phyloP scores from a whole-genome alignment of 148 eudicot species.

The Arbutus unedo region DNA sequence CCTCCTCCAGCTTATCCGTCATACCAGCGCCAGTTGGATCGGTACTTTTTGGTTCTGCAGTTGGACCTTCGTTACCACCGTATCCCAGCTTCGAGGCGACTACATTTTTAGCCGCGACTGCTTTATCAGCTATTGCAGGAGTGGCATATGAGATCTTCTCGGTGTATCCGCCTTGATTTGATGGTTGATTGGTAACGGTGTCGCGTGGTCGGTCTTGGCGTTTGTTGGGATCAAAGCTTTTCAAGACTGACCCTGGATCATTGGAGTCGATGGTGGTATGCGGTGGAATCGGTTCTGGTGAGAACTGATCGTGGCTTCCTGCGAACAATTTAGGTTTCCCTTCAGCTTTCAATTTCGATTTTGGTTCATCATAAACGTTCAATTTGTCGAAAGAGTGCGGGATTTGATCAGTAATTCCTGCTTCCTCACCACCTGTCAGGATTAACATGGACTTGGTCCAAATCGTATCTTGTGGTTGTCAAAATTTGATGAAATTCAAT shows the following conservation, averaged over 20 bases:
- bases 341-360: constrained; percentile 13
- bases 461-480: not conserved
- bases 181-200: constrained; percentile 14
- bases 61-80: constrained; percentile 15
- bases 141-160: constrained; percentile 37
- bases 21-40: no score
- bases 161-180: constrained; percentile 24
- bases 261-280: not conserved
- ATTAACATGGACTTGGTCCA: not conserved
- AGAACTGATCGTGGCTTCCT: constrained; percentile 59
- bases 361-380: constrained; percentile 29
- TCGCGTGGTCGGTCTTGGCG: constrained; percentile 17
- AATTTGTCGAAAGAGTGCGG: constrained; percentile 45
- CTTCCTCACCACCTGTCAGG: constrained; percentile 38
- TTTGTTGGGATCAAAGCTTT: constrained; percentile 9
- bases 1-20: no score
- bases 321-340: constrained; percentile 17
- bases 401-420: constrained; percentile 38
- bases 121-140: constrained; percentile 29
- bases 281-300: constrained; percentile 33
- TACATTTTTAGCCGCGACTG: constrained; percentile 14
- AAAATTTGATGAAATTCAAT: no score
- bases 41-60: no score
- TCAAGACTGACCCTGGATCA: constrained; percentile 16
- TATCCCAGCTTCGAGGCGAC: constrained; percentile 20